Evolutionary conservation across 2,329 filamentous ascomycete genomes (phyloP), one percentile per base, ranked within the genome.

Genomic region (Colletotrichum tofieldiae): DNA sequence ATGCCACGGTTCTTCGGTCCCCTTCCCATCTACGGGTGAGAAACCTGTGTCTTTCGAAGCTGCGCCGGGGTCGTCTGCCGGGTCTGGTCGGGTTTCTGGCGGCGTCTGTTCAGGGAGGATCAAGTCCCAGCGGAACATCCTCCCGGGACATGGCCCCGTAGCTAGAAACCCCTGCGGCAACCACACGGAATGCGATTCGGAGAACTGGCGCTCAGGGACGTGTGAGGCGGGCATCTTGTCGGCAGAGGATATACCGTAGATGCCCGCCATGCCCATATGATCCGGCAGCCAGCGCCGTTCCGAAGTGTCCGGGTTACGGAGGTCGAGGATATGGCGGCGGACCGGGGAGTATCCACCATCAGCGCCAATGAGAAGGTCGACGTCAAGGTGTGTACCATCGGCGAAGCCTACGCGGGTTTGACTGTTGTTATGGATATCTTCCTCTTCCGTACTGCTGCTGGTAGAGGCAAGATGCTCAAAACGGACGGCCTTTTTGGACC

Each of bases 71-170:
- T 39, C 16, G 35, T 32, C 29, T 20, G 23, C 41, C 26, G 56
- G n/a, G 4, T 26, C 47, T 14, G 37, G 0, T 5, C 18, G n/a
- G 5, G 41, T 7, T 9, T 37, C 35, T 4, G 73, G 74, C 2
- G 74, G 64, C 8, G 73, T 58, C 4, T 54, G n/a, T 18, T 78
- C 75, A 0, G 75, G 76, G 23, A 78, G 58, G 18, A 78, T 67
- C n/a, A 78, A 67, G 39, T 78, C 76, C 77, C 77, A 78, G 18
- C 77, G 73, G 11, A 75, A 75, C 71, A 74, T 76, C 29, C 67
- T 65, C 6, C 67, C 65, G 1, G 72, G 72, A 45, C 73, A 76
- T 0, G 76, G 76, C 0, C 74, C 76, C 0, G 76, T 75, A 1
- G 76, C 66, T 1, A 78, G 62, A 11, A 72, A 76, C 0, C 76